phyloP scores from a whole-genome alignment of 106 monocot species.

The Dactylorhiza incarnata region DNA sequence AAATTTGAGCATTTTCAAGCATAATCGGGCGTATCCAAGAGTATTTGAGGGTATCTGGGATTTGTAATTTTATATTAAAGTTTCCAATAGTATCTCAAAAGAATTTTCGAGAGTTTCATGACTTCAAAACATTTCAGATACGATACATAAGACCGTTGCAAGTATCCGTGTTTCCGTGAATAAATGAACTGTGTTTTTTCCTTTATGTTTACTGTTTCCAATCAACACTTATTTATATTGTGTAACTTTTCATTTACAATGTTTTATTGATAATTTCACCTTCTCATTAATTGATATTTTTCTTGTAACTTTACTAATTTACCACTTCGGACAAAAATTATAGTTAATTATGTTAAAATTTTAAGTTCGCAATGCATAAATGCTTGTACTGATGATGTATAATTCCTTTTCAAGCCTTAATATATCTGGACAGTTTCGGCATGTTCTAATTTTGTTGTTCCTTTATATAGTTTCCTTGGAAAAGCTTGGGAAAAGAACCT shows the following conservation, averaged over 20 bases:
- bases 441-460: not conserved
- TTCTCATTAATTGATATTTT: not conserved
- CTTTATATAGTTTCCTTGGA: conserved; percentile 87
- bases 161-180: too few species aligned
- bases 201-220: too few species aligned
- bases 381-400: not conserved
- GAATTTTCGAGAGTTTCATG: too few species aligned
- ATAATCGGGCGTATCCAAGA: too few species aligned
- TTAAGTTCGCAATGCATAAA: not conserved
- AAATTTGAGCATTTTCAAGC: too few species aligned
- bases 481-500: conserved; percentile 94
- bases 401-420: not conserved
- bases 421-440: not conserved
- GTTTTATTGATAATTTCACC: not conserved
- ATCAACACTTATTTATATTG: too few species aligned
- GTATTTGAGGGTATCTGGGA: too few species aligned
- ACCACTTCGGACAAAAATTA: not conserved
- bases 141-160: too few species aligned
- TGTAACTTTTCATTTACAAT: not conserved
- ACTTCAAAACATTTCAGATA: too few species aligned
- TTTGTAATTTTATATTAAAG: too few species aligned
- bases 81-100: too few species aligned
- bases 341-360: not conserved
- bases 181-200: too few species aligned
- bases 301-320: not conserved